Evolutionary conservation across 2,329 filamentous ascomycete genomes (phyloP).

Genomic region (Colletotrichum noveboracense): DNA sequence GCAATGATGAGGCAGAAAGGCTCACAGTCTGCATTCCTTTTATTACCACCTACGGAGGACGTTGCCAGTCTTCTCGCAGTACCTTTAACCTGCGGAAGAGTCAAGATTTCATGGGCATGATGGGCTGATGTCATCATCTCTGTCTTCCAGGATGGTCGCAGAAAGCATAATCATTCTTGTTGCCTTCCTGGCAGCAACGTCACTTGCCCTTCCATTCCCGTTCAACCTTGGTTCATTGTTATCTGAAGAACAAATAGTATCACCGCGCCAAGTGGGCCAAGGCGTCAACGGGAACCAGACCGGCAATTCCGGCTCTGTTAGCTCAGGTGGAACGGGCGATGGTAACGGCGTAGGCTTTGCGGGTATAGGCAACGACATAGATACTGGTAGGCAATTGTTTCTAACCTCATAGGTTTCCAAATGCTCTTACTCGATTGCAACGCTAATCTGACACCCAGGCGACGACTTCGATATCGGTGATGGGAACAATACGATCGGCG

Average conservation of each 20-base stretch:
- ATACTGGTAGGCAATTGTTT: neutral
- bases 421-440: neutral
- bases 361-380: neutral
- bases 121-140: neutral
- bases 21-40: neutral
- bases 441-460: neutral
- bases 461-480: neutral
- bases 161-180: neutral
- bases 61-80: neutral
- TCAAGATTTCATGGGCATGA: neutral
- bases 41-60: neutral
- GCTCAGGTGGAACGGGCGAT: neutral
- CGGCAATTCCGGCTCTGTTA: neutral
- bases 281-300: neutral
- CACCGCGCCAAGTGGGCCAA: neutral
- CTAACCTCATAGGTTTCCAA: fast-evolving
- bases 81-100: neutral
- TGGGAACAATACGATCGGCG: neutral
- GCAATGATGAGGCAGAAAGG: neutral
- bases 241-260: neutral
- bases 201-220: neutral
- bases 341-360: neutral
- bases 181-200: neutral
- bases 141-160: neutral
- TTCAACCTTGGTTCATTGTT: neutral